Percentiles rank a stretch among this genome's conserved stretches.
phyloP scores from a whole-genome alignment of 495 filamentous ascomycete species.

The Penicillium bovifimosum region DNA sequence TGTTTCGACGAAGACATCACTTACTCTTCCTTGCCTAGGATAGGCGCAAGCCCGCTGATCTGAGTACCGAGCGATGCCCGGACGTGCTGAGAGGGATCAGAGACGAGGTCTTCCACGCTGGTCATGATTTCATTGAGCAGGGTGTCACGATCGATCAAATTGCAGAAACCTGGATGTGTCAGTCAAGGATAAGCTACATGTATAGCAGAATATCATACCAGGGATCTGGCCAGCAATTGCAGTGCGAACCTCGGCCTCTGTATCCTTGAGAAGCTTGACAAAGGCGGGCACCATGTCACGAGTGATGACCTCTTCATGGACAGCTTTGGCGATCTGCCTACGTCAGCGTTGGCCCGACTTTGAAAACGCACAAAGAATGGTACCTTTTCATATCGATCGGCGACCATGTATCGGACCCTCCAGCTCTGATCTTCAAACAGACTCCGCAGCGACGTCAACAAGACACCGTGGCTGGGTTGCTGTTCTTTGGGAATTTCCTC shows the following conservation, averaged over 20 bases:
- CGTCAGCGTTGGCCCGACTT: constrained; percentile 12
- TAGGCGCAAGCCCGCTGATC: constrained; percentile 93
- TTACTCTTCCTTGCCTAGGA: constrained; percentile 96
- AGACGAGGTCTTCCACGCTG: constrained; percentile 90
- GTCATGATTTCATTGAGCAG: constrained; percentile 97
- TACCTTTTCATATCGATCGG: constrained; percentile 97
- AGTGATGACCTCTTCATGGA: constrained; percentile 92
- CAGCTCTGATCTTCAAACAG: constrained; percentile 99
- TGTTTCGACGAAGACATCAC: constrained; percentile 23
- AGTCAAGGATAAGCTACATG: constrained; percentile 17
- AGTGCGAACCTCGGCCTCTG: constrained; percentile 93
- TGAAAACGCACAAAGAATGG: constrained; percentile 7
- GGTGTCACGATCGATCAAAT: constrained; percentile 74
- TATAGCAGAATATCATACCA: constrained; percentile 42
- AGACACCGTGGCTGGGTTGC: constrained; percentile 88
- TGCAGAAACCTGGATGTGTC: constrained; percentile 69
- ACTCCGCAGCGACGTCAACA: constrained; percentile 82
- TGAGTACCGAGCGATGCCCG: constrained; percentile 92
- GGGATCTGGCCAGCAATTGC: constrained; percentile 97
- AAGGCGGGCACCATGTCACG: constrained; percentile 94
- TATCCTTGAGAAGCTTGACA: constrained; percentile 95
- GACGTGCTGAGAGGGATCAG: constrained; percentile 93
- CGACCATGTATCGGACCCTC: constrained; percentile 98
- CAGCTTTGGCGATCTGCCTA: constrained; percentile 86
- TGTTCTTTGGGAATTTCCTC: constrained; percentile 98